Percentiles rank a stretch among this genome's conserved stretches.
These are phyloP conservation scores for Plenodomus lindquistii DNA, from an alignment of 2,329 filamentous ascomycete genomes.

Conservation along the genomic window DNA sequence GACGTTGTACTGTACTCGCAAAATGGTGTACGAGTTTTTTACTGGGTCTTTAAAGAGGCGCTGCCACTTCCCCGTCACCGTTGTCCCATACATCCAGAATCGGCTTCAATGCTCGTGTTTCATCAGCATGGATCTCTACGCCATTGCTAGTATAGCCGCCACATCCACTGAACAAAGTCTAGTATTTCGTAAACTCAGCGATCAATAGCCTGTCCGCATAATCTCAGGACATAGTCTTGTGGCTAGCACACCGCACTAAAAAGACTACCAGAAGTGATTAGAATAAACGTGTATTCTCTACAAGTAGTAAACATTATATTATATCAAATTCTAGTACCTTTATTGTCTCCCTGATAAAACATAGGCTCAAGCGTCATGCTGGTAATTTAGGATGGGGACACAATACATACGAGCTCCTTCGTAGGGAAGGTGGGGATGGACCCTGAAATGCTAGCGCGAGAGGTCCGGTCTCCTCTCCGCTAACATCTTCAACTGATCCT, in stretches of 20 bases:
- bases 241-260: too few species aligned
- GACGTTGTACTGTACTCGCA: not conserved
- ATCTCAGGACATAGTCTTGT: slow-evolving; percentile 3
- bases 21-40: not conserved
- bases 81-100: not conserved
- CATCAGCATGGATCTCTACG: not conserved
- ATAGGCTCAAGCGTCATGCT: too few species aligned
- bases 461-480: slow-evolving; percentile 1
- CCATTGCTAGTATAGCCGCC: not conserved
- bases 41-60: not conserved
- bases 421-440: too few species aligned
- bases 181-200: slow-evolving; percentile 2
- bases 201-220: slow-evolving; percentile 4
- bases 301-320: too few species aligned
- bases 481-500: not conserved
- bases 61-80: not conserved
- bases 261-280: not conserved
- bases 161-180: not conserved
- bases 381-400: too few species aligned
- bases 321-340: too few species aligned
- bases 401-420: too few species aligned
- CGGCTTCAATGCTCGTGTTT: not conserved
- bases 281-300: too few species aligned
- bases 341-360: too few species aligned
- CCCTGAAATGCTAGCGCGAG: too few species aligned